Base-by-base conservation (phyloP, 768 basidiomycete genomes). In the Neoboletus magnificus region DNA sequence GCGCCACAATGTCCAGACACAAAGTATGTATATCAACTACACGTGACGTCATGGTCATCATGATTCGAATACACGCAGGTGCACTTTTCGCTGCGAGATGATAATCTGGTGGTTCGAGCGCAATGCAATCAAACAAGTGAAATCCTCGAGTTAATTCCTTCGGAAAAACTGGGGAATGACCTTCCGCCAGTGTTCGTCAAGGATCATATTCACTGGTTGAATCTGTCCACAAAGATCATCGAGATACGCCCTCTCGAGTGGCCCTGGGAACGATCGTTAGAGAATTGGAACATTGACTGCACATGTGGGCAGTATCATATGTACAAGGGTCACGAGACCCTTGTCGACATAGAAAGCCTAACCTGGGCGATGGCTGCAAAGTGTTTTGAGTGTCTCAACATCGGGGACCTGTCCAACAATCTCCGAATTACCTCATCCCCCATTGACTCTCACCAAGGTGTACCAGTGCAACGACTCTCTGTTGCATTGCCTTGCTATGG, bases 401-500 rank as follows among this genome's bases (percentile, higher is more conserved):
- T 13, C 1, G 9, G 6, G 29, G 3, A 6, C 4, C n/a, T 6
- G 1, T 13, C n/a, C 7, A 9, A 18, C 9, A 45, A 54, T 27
- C 48, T 71, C 12, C 9, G 62, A 23, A 48, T 72, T 40, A 62
- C 59, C 0, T n/a, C 10, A 29, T 25, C 36, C 10, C 1, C 33
- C 16, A 16, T 20, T 2, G 7, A 43, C 22, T 15, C 35, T 32
- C 13, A 22, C 42, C 29, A 44, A 37, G 15, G 12, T 4, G 13
- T n/a, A 37, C 9, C 36, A 5, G 27, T 22, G 3, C 36, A 4
- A 18, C 48, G n/a, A 27, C 45, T n/a, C 1, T 60, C 50, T 7
- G 58, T 76, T 35, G 50, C 66, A n/a, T 60, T 80, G 9, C 76
- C 74, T 35, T 67, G 70, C 2, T 72, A 71, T 37, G 56, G 66